Evolutionary conservation across 768 basidiomycete species (phyloP).

Genomic region (Lactarius hengduanensis): DNA sequence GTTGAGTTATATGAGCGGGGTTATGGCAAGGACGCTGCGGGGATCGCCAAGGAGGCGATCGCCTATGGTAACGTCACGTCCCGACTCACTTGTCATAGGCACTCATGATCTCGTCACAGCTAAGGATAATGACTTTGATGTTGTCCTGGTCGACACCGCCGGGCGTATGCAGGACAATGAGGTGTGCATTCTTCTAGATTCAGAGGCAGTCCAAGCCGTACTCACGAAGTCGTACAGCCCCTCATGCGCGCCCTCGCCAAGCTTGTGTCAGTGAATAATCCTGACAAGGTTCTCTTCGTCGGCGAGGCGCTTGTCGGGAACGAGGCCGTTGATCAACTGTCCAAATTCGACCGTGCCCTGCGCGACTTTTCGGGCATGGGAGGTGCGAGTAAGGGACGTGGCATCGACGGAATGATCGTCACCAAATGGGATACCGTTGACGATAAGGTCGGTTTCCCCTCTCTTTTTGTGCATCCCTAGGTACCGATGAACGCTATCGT

Average conservation of each 20-base stretch:
- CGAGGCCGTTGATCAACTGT: conserved; percentile 96
- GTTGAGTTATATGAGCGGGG: conserved; percentile 96
- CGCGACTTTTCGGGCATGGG: conserved; percentile 83
- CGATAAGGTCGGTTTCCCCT: conserved; percentile 66
- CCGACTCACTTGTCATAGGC: not conserved
- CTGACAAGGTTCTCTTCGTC: conserved; percentile 97
- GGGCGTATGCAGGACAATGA: conserved; percentile 99
- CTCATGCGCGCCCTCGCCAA: conserved; percentile 99
- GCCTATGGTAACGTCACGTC: conserved; percentile 60
- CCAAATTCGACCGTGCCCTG: conserved; percentile 93
- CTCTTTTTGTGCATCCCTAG: not conserved
- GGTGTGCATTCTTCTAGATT: conserved; percentile 43
- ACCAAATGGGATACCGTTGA: conserved; percentile 99
- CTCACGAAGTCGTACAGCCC: conserved; percentile 50
- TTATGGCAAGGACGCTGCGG: conserved; percentile 99
- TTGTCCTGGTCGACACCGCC: conserved; percentile 96
- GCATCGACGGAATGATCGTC: conserved; percentile 97
- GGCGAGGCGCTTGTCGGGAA: conserved; percentile 98
- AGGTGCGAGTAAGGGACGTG: conserved; percentile 69
- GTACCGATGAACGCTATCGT: conserved; percentile 1
- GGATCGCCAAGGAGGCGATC: conserved; percentile 95
- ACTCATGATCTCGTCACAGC: conserved; percentile 44
- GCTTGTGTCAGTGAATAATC: conserved; percentile 90
- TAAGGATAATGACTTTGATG: conserved; percentile 89
- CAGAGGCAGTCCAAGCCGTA: conserved; percentile 9